phyloP scores from a whole-genome alignment of 73 alveolate species.

The Paramecium sexaurelia region DNA sequence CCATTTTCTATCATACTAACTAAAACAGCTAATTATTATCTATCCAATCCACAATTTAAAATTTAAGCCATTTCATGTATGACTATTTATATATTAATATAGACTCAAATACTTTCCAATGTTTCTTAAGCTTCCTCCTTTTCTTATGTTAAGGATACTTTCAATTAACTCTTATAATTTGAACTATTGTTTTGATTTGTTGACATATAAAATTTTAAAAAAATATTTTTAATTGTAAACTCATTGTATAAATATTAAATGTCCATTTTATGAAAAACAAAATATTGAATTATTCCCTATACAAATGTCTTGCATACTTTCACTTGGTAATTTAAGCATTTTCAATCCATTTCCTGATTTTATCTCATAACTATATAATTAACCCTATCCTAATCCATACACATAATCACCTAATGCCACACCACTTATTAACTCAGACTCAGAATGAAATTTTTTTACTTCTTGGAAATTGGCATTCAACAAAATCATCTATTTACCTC shows the following conservation, averaged over 20 bases:
- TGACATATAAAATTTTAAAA: background rate
- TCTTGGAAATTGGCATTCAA: background rate
- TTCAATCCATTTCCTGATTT: constrained; percentile 7
- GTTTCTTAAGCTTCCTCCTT: constrained; percentile 63
- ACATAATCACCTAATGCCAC: background rate
- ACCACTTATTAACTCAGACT: background rate
- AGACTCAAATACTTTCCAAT: constrained; percentile 45
- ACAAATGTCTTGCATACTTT: background rate
- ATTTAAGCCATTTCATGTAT: constrained; percentile 88
- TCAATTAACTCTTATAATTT: background rate
- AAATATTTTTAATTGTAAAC: background rate
- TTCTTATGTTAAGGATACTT: background rate
- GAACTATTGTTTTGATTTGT: background rate
- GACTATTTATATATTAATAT: constrained; percentile 25
- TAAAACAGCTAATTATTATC: constrained; percentile 81
- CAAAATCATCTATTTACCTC: background rate
- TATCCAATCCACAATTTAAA: constrained; percentile 90
- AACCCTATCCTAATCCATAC: constrained; percentile 21
- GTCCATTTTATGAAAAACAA: background rate
- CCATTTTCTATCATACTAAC: constrained; percentile 93
- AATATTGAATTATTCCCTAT: background rate
- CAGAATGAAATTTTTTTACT: background rate
- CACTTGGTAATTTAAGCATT: constrained; percentile 3
- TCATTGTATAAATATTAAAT: constrained; percentile 18
- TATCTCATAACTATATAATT: background rate